Conservation (phyloP, 2,329 filamentous ascomycete genomes). For the Aspergillus novoparasiticus region DNA sequence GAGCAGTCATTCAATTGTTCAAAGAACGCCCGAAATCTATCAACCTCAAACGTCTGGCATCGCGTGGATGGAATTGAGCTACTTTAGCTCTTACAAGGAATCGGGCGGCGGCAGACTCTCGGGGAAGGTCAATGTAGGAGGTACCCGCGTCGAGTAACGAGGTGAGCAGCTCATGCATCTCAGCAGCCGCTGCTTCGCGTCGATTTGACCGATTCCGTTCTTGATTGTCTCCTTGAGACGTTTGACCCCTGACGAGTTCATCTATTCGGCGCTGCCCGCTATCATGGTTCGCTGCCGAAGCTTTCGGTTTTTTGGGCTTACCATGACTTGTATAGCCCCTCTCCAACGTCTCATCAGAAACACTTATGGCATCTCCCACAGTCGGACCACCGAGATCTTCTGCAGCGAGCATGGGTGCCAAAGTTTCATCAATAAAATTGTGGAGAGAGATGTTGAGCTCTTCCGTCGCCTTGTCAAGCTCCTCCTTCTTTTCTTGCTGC, state of each 20-base stretch:
- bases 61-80: conserved; percentile 58
- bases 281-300: conserved; percentile 30
- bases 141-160: conserved; percentile 49
- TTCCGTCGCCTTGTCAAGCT: conserved; percentile 63
- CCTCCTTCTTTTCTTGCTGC: conserved; percentile 60
- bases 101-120: conserved; percentile 55
- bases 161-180: conserved; percentile 51
- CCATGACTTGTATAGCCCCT: conserved; percentile 58
- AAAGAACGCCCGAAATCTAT: conserved; percentile 55
- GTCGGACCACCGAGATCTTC: conserved; percentile 83
- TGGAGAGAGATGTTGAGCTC: conserved; percentile 66
- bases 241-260: conserved; percentile 48
- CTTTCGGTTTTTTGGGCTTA: conserved; percentile 44
- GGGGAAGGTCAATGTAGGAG: conserved; percentile 51
- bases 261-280: conserved; percentile 54
- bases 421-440: conserved; percentile 68
- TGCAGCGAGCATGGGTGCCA: conserved; percentile 76
- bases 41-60: conserved; percentile 54
- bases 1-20: conserved; percentile 23
- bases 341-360: conserved; percentile 56
- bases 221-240: conserved; percentile 25
- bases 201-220: conserved; percentile 39
- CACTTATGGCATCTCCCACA: conserved; percentile 73
- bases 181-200: conserved; percentile 51
- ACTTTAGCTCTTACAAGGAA: conserved; percentile 59